Conservation (phyloP, 2,329 filamentous ascomycete species). For the Aspergillus tamarii region DNA sequence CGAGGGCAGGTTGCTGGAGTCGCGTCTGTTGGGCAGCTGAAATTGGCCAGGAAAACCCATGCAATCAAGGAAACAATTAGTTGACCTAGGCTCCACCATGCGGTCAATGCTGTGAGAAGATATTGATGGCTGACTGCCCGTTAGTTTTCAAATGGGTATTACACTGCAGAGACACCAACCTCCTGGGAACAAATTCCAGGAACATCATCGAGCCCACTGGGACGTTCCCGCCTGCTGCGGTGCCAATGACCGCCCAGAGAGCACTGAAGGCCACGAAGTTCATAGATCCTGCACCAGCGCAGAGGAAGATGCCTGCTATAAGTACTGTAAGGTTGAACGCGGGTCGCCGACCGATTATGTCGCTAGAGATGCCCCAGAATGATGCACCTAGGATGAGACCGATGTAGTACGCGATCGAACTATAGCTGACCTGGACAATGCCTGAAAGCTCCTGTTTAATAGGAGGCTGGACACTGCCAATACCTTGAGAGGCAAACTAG, state of each 20-base stretch:
- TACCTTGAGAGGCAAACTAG: not conserved
- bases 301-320: not conserved
- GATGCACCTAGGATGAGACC: not conserved
- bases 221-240: slow-evolving; percentile 32
- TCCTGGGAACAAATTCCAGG: slow-evolving; percentile 24
- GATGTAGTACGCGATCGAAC: not conserved
- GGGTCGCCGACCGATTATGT: not conserved
- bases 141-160: not conserved
- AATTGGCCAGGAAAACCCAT: not conserved
- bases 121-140: not conserved
- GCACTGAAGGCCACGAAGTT: slow-evolving; percentile 26
- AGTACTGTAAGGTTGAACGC: not conserved
- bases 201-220: slow-evolving; percentile 35
- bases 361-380: not conserved
- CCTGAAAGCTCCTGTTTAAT: not conserved
- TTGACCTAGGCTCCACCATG: not conserved
- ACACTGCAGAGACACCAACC: not conserved
- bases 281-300: not conserved
- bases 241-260: slow-evolving; percentile 33
- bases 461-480: not conserved
- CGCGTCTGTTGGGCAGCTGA: not conserved
- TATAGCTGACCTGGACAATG: not conserved
- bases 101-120: not conserved
- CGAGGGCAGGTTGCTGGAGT: not conserved
- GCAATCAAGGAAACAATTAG: not conserved